Conservation (phyloP, 2,329 filamentous ascomycete genomes). For the Botrytis squamosa region DNA sequence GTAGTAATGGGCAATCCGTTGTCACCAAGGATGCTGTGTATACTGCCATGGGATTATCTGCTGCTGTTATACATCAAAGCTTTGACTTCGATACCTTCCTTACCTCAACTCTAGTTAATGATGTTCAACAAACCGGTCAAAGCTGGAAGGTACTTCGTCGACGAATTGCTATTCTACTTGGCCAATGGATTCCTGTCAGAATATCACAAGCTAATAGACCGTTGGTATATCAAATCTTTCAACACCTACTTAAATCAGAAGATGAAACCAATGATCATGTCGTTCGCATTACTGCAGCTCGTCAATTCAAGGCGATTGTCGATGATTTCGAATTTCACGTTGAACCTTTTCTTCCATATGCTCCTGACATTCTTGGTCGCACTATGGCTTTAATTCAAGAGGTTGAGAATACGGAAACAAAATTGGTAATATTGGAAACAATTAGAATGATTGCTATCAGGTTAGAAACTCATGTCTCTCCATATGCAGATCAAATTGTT, state of each 20-base stretch:
- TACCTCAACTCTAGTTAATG: slow-evolving; percentile 69
- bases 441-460: slow-evolving; percentile 77
- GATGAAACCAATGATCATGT: slow-evolving; percentile 86
- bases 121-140: slow-evolving; percentile 64
- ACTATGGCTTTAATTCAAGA: slow-evolving; percentile 77
- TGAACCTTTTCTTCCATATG: slow-evolving; percentile 73
- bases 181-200: slow-evolving; percentile 84
- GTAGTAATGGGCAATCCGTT: slow-evolving; percentile 61
- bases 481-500: slow-evolving; percentile 78
- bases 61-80: slow-evolving; percentile 68
- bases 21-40: slow-evolving; percentile 93
- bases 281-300: slow-evolving; percentile 85
- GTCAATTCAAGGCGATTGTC: slow-evolving; percentile 76
- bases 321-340: slow-evolving; percentile 82
- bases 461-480: slow-evolving; percentile 69
- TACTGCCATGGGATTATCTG: slow-evolving; percentile 84
- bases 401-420: slow-evolving; percentile 81
- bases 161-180: slow-evolving; percentile 83
- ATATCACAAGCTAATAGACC: slow-evolving; percentile 66
- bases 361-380: slow-evolving; percentile 67
- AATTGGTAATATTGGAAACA: slow-evolving; percentile 85
- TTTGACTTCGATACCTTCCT: slow-evolving; percentile 86
- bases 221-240: slow-evolving; percentile 83
- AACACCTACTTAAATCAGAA: slow-evolving; percentile 74
- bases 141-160: slow-evolving; percentile 80